Evolutionary conservation across 768 basidiomycete species (phyloP).

Genomic region (Podaxis sp.): DNA sequence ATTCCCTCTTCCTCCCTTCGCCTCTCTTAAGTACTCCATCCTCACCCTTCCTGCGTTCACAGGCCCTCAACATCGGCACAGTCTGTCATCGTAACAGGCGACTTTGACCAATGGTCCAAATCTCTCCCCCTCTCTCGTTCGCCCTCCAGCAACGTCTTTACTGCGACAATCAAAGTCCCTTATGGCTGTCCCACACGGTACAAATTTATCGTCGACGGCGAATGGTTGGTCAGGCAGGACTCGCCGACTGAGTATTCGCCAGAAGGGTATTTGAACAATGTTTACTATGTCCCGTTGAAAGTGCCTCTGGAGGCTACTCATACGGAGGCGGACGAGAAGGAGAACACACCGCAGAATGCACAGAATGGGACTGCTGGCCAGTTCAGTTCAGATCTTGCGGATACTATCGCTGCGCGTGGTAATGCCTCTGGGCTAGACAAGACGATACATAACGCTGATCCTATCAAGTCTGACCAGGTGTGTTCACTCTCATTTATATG

Average conservation of each 20-base stretch:
- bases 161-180: constrained; percentile 51
- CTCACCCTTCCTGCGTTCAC: constrained; percentile 18
- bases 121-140: constrained; percentile 17
- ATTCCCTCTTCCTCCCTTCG: not conserved
- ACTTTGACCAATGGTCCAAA: constrained; percentile 57
- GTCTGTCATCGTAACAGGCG: constrained; percentile 70
- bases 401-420: constrained; percentile 36
- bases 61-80: constrained; percentile 62
- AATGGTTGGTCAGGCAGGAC: constrained; percentile 55
- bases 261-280: constrained; percentile 71
- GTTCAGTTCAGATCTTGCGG: constrained; percentile 35
- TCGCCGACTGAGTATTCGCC: constrained; percentile 62
- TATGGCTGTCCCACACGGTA: constrained; percentile 65
- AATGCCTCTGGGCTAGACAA: constrained; percentile 40
- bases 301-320: constrained; percentile 16
- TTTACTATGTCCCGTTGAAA: constrained; percentile 53
- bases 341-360: constrained; percentile 17
- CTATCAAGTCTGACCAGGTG: constrained; percentile 36
- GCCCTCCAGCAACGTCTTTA: constrained; percentile 48
- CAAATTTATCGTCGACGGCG: constrained; percentile 81
- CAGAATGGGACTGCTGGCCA: constrained; percentile 27
- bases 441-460: constrained; percentile 41
- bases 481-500: not conserved
- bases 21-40: constrained; percentile 1
- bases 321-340: constrained; percentile 7